phyloP scores from a whole-genome alignment of 140 eudicot species.

The Ambrosia hybrid region DNA sequence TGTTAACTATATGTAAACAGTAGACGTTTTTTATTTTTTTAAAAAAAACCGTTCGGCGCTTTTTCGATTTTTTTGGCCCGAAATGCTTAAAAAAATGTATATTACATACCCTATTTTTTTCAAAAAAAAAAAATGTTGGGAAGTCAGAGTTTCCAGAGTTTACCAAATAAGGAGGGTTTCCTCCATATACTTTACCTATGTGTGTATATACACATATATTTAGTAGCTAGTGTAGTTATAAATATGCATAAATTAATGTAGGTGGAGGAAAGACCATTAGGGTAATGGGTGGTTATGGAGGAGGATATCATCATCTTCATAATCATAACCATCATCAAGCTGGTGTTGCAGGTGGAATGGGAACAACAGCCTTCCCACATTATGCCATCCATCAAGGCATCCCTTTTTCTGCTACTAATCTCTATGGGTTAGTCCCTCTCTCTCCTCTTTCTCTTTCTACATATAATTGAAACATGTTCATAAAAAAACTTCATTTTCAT shows the following conservation, averaged over 20 bases:
- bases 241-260: slow-evolving; percentile 26
- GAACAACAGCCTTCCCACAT: slow-evolving; percentile 79
- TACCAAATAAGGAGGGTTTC: too few species aligned
- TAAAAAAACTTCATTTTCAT: neutral
- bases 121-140: too few species aligned
- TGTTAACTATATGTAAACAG: too few species aligned
- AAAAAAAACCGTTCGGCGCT: too few species aligned
- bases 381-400: slow-evolving; percentile 99
- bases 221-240: neutral
- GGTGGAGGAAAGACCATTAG: slow-evolving; percentile 72
- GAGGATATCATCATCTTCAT: slow-evolving; percentile 31
- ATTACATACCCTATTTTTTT: too few species aligned
- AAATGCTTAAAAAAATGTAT: too few species aligned
- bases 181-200: too few species aligned
- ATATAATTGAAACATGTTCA: neutral
- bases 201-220: neutral
- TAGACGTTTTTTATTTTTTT: too few species aligned
- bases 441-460: slow-evolving; percentile 22
- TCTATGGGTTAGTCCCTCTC: slow-evolving; percentile 65
- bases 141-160: too few species aligned
- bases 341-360: slow-evolving; percentile 31
- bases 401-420: slow-evolving; percentile 66
- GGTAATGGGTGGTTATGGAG: slow-evolving; percentile 64
- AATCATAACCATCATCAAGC: slow-evolving; percentile 53
- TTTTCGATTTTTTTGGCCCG: too few species aligned